Evolutionary conservation across 768 basidiomycete genomes (phyloP).

Genomic region (Saitozyma sp.): DNA sequence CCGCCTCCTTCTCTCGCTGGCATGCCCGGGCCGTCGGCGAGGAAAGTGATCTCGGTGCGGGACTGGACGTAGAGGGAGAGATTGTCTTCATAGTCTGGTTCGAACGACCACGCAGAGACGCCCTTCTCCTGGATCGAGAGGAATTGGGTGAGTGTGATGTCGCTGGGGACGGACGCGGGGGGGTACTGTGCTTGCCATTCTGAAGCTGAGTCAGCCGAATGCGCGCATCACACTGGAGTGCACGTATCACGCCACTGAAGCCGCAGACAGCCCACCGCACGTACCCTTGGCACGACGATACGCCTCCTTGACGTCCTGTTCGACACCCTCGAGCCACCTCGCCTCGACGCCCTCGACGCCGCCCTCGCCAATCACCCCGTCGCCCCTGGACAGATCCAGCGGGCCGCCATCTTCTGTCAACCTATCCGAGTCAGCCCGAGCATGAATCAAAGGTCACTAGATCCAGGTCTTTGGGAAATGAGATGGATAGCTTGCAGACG

Average conservation of each 20-base stretch:
- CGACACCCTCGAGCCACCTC: constrained; percentile 84
- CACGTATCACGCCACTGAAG: too few relatives aligned
- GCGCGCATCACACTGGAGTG: background rate
- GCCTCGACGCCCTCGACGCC: constrained; percentile 89
- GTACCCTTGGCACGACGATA: constrained; percentile 87
- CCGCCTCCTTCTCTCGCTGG: constrained; percentile 85
- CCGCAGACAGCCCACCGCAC: constrained; percentile 25
- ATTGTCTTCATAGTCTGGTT: constrained; percentile 95
- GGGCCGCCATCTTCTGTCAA: constrained; percentile 79
- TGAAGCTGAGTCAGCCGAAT: constrained; percentile 17
- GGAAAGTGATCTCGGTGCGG: constrained; percentile 95
- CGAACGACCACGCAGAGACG: constrained; percentile 98
- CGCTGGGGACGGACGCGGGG: constrained; percentile 93
- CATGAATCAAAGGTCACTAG: constrained; percentile 57
- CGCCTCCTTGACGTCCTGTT: constrained; percentile 65
- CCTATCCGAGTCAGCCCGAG: constrained; percentile 69
- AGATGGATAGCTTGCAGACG: background rate
- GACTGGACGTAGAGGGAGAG: constrained; percentile 89
- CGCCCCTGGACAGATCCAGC: constrained; percentile 86
- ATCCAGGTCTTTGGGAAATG: background rate
- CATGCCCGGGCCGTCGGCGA: constrained; percentile 59
- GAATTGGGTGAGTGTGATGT: constrained; percentile 97
- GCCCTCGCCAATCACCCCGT: constrained; percentile 80
- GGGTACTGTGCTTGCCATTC: constrained; percentile 69
- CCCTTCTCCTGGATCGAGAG: constrained; percentile 99